These are phyloP conservation scores for Phytophthora kernoviae DNA, from an alignment of 352 stramenopile species.

Conservation along the genomic window DNA sequence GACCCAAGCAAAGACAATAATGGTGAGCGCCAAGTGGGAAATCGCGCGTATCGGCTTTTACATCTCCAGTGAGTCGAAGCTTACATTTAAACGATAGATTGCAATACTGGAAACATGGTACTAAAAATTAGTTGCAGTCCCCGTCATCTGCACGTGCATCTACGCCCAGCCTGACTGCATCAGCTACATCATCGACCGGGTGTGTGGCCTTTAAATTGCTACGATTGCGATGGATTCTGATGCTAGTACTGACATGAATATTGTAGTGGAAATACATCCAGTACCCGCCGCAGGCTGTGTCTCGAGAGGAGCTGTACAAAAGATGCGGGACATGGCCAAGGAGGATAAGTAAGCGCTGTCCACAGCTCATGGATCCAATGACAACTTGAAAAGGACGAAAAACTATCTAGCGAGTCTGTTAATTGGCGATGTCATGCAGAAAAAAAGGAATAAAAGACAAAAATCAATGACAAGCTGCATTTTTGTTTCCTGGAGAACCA, in stretches of 20 bases:
- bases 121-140: conserved; percentile 44
- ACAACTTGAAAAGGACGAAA: neutral
- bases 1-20: conserved; percentile 20
- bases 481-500: conserved; percentile 8
- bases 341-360: conserved; percentile 46
- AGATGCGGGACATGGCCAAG: conserved; percentile 72
- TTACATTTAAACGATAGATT: neutral
- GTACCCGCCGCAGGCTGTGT: conserved; percentile 78
- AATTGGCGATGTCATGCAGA: neutral
- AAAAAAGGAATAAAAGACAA: conserved; percentile 16
- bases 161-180: conserved; percentile 89
- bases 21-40: conserved; percentile 75
- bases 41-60: conserved; percentile 72
- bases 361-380: neutral
- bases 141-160: conserved; percentile 75
- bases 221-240: too few species aligned
- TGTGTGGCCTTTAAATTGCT: conserved; percentile 19
- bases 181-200: conserved; percentile 72
- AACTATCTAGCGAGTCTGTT: neutral
- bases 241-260: conserved; percentile 2
- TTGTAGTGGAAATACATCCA: conserved; percentile 85
- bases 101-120: neutral
- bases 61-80: conserved; percentile 56
- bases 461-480: conserved; percentile 28
- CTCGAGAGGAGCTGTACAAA: conserved; percentile 79